A percentile compares a stretch with the other conserved stretches of the same genome.
phyloP scores from a whole-genome alignment of 177 flowering plant species.

The Vitis hybrid region DNA sequence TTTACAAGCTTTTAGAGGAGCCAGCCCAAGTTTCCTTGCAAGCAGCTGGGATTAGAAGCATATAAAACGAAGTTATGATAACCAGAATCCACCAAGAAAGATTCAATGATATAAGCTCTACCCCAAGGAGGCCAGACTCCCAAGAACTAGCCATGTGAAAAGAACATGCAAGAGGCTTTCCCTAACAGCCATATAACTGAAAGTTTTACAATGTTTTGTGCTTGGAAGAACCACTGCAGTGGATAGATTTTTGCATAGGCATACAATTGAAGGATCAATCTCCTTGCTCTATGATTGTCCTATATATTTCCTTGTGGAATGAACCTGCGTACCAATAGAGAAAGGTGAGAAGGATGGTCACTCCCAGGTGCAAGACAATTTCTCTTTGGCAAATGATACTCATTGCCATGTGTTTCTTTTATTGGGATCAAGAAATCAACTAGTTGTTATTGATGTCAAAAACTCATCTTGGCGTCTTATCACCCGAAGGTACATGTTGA shows the following conservation, averaged over 20 bases:
- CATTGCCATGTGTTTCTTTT: constrained; percentile 39
- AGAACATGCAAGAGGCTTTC: constrained; percentile 49
- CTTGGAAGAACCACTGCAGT: constrained; percentile 74
- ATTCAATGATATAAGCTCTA: constrained; percentile 56
- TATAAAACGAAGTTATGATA: constrained; percentile 40
- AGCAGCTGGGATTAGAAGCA: constrained; percentile 46
- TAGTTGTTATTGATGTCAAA: too few relatives aligned
- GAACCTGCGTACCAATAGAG: constrained; percentile 68
- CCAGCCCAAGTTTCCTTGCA: constrained; percentile 78
- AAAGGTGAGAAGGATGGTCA: constrained; percentile 56
- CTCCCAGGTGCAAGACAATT: constrained; percentile 54
- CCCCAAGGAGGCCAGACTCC: constrained; percentile 60
- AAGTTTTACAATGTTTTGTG: constrained; percentile 83
- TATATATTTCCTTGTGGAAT: constrained; percentile 35
- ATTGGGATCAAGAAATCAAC: too few relatives aligned
- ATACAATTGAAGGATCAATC: constrained; percentile 66
- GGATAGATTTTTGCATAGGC: constrained; percentile 71
- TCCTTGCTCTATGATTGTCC: constrained; percentile 58
- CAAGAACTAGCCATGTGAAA: constrained; percentile 53
- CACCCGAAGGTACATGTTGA: too few relatives aligned
- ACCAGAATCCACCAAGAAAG: constrained; percentile 76
- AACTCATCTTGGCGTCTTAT: too few relatives aligned
- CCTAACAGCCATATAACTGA: constrained; percentile 67
- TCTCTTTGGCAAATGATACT: constrained; percentile 75
- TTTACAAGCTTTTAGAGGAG: constrained; percentile 49